Evolutionary conservation across 768 basidiomycete species (phyloP).

Genomic region (Psilocybe tampanensis): DNA sequence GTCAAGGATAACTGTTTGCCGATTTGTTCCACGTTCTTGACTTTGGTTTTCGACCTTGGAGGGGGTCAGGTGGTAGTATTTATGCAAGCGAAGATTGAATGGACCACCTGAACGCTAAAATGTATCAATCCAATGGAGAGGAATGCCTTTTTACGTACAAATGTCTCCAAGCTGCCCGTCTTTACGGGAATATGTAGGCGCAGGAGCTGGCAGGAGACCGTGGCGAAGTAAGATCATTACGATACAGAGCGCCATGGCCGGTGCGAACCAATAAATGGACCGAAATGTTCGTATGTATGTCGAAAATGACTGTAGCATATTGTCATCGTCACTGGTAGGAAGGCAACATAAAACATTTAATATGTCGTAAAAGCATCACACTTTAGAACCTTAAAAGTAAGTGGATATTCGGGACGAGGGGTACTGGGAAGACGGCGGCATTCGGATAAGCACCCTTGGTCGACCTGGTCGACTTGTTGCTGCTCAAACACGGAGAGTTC

Average conservation of each 20-base stretch:
- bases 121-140: background rate
- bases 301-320: background rate
- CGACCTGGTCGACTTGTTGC: no score
- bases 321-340: background rate
- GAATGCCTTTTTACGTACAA: background rate
- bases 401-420: background rate
- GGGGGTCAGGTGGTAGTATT: background rate
- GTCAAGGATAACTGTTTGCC: background rate
- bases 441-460: background rate
- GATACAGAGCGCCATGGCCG: background rate
- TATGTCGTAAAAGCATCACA: background rate
- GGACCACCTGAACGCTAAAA: background rate
- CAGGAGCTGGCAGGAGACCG: background rate
- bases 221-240: background rate
- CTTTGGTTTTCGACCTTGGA: background rate
- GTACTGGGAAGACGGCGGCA: conserved; percentile 2
- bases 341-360: background rate
- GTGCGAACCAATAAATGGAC: background rate
- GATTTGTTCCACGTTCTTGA: background rate
- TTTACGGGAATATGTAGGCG: background rate
- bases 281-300: background rate
- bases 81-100: background rate
- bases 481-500: no score
- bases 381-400: background rate
- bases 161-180: background rate